A percentile compares a stretch with the other conserved stretches of the same genome.
Conservation (phyloP, 345 rosid species). For the Noccaea caerulescens region DNA sequence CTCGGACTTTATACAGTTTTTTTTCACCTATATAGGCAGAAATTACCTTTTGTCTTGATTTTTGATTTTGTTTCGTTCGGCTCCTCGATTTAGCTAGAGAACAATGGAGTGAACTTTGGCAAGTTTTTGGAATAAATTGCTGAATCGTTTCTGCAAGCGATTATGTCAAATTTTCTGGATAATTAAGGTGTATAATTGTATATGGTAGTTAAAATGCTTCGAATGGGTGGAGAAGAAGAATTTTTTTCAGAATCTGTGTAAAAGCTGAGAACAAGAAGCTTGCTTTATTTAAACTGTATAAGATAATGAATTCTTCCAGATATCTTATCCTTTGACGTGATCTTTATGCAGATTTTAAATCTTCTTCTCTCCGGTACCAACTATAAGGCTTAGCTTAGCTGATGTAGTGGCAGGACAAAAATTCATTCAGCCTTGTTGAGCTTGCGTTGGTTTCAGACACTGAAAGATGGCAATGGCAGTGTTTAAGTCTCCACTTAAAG, state of each 20-base stretch:
- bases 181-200: neutral
- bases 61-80: neutral
- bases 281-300: conserved; percentile 1
- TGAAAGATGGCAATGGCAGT: conserved; percentile 60
- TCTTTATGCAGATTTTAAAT: conserved; percentile 13
- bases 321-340: neutral
- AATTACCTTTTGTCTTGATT: neutral
- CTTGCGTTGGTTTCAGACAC: conserved; percentile 43
- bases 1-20: neutral
- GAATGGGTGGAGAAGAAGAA: neutral
- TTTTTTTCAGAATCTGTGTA: conserved; percentile 6
- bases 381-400: conserved; percentile 21
- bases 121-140: neutral
- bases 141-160: conserved; percentile 7
- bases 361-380: neutral
- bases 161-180: conserved; percentile 20
- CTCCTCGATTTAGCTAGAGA: neutral
- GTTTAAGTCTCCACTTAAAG: conserved; percentile 51
- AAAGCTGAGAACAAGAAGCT: conserved; percentile 4
- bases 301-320: neutral
- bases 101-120: neutral
- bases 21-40: neutral
- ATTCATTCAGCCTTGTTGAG: conserved; percentile 26
- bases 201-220: neutral
- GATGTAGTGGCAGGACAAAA: conserved; percentile 37